Evolutionary conservation across 192 early-diverging fungal species (phyloP).

Genomic region (Coemansia sp.): DNA sequence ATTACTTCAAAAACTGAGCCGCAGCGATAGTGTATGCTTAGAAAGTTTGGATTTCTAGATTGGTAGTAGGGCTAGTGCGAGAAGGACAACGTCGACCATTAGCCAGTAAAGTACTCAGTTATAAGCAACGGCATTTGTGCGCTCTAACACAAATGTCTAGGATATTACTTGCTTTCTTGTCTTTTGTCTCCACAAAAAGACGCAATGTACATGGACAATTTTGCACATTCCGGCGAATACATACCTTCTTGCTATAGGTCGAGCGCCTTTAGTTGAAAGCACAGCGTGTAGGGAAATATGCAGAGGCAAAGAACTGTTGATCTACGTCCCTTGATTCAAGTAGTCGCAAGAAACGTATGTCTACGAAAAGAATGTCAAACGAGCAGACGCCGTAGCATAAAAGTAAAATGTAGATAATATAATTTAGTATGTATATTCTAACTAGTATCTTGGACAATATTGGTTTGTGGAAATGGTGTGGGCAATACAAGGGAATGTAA

Average conservation of each 20-base stretch:
- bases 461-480: not conserved
- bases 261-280: not conserved
- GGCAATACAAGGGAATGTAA: no score
- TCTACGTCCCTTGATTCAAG: not conserved
- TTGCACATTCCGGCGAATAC: not conserved
- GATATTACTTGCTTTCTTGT: constrained; percentile 4
- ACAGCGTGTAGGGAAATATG: not conserved
- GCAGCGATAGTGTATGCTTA: not conserved
- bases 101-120: not conserved
- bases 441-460: not conserved
- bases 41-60: not conserved
- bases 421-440: not conserved
- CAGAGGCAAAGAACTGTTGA: not conserved
- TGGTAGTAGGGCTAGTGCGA: not conserved
- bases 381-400: not conserved
- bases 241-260: not conserved
- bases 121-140: not conserved
- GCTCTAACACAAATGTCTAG: constrained; percentile 7
- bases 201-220: not conserved
- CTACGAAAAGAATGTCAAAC: not conserved
- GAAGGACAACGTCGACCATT: not conserved
- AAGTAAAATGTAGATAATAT: not conserved
- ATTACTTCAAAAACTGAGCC: not conserved
- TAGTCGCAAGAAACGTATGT: not conserved
- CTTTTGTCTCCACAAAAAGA: not conserved